Evolutionary conservation across 768 basidiomycete genomes (phyloP), one percentile per base, ranked within the genome.

Genomic region (Lentinula sp.): DNA sequence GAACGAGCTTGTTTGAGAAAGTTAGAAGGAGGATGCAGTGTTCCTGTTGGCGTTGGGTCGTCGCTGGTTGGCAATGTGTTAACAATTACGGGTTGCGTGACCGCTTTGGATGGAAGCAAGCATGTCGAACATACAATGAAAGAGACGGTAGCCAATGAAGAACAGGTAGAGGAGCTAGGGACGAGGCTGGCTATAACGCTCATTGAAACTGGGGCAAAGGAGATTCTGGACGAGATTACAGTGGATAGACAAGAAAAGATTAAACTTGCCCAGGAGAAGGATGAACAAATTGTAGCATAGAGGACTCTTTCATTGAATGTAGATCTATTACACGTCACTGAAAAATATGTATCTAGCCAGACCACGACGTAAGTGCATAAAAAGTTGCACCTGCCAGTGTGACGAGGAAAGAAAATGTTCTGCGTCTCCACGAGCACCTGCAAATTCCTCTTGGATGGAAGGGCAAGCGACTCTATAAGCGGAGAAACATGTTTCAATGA

Each of bases 21-120:
- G 23, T 78, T 98, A 57, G 97, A 98, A 73, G 97, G 97, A 32
- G 97, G 97, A 28, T 99, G 97, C 75, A 95, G 92, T 63, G 95
- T 99, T 0, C 96, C 96, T 2, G 95, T 99, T 15, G 96, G 95
- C 3, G 87, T 93, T 32, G 76, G 79, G 55, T 86, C 84, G 32
- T 74, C 70, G 50, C 71, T 89, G 60, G 71, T 72, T 15, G 77
- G 72, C 0, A 75, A 69, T 16, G 52, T 67, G 43, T 74, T 99
- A 62, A 81, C 77, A 57, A 72, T 98, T 53, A 85, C 85, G 4
- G 92, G 89, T 0, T 89, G 89, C 55, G 91, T 98, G 37, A 98
- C 96, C 2, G 84, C 88, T 16, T 76, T 98, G 9, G 83, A 87
- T 64, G 96, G 96, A 0, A 71, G 68, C 23, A 73, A 70, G 7